Conservation (phyloP, 768 basidiomycete species). For the Aureoboletus auriporus region DNA sequence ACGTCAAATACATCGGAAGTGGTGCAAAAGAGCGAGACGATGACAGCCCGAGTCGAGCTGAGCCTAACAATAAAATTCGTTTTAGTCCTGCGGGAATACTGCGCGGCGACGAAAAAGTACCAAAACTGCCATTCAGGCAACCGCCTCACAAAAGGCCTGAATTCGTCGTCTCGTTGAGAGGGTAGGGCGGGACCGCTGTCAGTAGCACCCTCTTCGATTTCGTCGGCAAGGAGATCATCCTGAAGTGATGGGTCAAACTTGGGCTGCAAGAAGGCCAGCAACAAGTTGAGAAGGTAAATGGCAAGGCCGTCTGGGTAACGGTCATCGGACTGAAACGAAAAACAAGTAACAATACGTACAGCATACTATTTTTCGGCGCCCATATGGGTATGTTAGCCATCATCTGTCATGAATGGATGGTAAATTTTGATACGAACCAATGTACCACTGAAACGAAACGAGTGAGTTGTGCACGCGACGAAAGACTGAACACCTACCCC, state of each 20-base stretch:
- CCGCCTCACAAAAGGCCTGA: constrained; percentile 92
- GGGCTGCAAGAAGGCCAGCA: constrained; percentile 96
- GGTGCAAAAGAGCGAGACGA: constrained; percentile 77
- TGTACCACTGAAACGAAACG: constrained; percentile 69
- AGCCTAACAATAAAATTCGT: constrained; percentile 51
- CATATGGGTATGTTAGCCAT: not conserved
- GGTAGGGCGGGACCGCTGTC: constrained; percentile 57
- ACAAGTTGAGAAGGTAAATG: constrained; percentile 93
- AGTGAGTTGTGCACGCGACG: constrained; percentile 3
- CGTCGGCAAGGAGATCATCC: constrained; percentile 89
- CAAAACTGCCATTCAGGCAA: constrained; percentile 98
- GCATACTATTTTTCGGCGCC: constrained; percentile 44
- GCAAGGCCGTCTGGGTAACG: constrained; percentile 70
- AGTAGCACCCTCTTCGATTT: constrained; percentile 91
- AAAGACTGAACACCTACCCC: constrained; percentile 55
- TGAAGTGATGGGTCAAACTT: constrained; percentile 96
- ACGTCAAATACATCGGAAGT: constrained; percentile 87
- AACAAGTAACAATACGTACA: constrained; percentile 45
- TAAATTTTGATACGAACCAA: constrained; percentile 53
- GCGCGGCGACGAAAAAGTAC: constrained; percentile 36
- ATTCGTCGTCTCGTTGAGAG: constrained; percentile 83
- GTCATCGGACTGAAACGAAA: constrained; percentile 1
- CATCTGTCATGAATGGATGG: not conserved
- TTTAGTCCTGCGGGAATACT: not conserved
- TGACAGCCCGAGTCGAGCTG: constrained; percentile 84